Evolutionary conservation across 306 rosid genomes (phyloP).

Genomic region (Lablab purpureus): DNA sequence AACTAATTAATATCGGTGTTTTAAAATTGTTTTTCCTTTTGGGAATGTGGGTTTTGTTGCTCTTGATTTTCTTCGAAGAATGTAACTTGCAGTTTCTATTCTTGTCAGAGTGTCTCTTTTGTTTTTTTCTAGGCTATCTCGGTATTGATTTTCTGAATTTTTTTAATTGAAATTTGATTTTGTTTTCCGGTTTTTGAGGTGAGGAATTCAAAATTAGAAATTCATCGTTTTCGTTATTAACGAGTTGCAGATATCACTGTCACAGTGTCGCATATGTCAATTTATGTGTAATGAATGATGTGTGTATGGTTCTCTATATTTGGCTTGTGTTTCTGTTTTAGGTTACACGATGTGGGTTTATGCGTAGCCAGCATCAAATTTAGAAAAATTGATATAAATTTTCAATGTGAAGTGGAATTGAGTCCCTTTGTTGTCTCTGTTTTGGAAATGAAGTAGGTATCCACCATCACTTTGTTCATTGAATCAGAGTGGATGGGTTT

Average conservation of each 20-base stretch:
- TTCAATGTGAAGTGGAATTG: conserved; percentile 21
- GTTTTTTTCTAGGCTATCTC: conserved; percentile 19
- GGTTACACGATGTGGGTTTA: conserved; percentile 1
- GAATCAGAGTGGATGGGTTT: conserved; percentile 28
- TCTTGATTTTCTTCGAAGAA: conserved; percentile 22
- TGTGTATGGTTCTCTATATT: conserved; percentile 24
- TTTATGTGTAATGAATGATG: conserved; percentile 15
- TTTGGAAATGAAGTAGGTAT: conserved; percentile 16
- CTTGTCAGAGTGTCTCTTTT: conserved; percentile 22
- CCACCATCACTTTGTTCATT: conserved; percentile 17
- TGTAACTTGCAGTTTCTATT: conserved; percentile 12
- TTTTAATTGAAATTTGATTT: not conserved
- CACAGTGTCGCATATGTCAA: not conserved
- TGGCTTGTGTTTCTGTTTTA: conserved; percentile 14
- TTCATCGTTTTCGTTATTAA: conserved; percentile 37
- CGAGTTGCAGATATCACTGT: conserved; percentile 21
- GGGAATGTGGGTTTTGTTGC: conserved; percentile 35
- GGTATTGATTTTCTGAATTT: not conserved
- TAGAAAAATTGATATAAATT: not conserved
- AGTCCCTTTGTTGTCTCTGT: conserved; percentile 21
- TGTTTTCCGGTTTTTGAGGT: conserved; percentile 37
- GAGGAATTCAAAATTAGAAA: conserved; percentile 29
- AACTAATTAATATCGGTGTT: not conserved
- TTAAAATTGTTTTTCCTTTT: conserved; percentile 22
- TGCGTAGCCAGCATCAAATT: conserved; percentile 27